Base-by-base conservation (phyloP, 2,329 filamentous ascomycete species). In the Hypoxylon sp. region DNA sequence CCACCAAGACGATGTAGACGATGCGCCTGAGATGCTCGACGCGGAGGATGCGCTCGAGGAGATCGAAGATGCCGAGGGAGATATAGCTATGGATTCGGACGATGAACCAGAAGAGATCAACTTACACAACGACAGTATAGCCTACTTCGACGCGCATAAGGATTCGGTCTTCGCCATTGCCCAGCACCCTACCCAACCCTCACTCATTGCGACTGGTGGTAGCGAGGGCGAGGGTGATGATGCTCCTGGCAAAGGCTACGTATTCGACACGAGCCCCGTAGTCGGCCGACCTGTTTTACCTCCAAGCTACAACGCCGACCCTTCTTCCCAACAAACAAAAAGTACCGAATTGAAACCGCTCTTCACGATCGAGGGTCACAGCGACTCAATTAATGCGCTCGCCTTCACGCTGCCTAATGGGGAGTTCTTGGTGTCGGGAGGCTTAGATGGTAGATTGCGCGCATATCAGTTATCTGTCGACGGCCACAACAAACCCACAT, bases 151-250 rank as follows among this genome's bases (percentile, higher is more conserved):
- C 83, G 81, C 82, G 36, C 93, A 98, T 83, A 91, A 90, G 74
- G 94, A 98, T 85, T 94, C 91, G 67, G 92, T 99, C 76, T 99
- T 98, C 84, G 90, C 93, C 81, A 96, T 99, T 78, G 93, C 95
- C 17, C 93, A 97, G 79, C 96, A 99, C 79, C 96, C 96, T 3
- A 83, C 89, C 5, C 86, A 92, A 76, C 89, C 91, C 5, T 85
- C 90, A 19, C 89, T 98, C 66, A 85, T 98, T 66, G 91, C 94
- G 2, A 97, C 96, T 0, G 96, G 96, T 67, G 96, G 94, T 70
- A 87, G 86, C 60, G 89, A 89, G 62, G 87, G 87, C 49, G 82
- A 85, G 13, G 80, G 79, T 38, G 87, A 89, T 72, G 85, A 89
- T 60, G 85, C 86, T 0, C 87, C 87, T 0, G 96, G 97, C 65